phyloP scores from a whole-genome alignment of 345 rosid genomes.

The Cardamine occulta region DNA sequence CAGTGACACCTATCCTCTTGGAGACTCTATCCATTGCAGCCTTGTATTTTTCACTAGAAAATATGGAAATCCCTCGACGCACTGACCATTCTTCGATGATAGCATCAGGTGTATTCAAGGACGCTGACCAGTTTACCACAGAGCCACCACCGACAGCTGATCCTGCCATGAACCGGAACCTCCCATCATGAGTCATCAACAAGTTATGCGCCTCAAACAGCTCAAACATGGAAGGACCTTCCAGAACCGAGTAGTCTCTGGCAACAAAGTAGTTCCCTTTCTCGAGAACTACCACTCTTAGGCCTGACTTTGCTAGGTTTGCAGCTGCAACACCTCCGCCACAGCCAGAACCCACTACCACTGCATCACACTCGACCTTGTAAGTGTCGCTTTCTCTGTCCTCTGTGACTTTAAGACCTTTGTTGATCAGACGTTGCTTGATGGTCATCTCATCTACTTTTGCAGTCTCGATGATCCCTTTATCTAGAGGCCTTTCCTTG shows the following conservation, averaged over 20 bases:
- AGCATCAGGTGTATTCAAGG: slow-evolving; percentile 53
- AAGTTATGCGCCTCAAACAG: slow-evolving; percentile 54
- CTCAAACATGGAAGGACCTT: slow-evolving; percentile 69
- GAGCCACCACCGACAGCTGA: slow-evolving; percentile 75
- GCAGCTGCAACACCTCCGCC: slow-evolving; percentile 85
- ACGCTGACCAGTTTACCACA: slow-evolving; percentile 69
- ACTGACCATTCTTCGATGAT: slow-evolving; percentile 63
- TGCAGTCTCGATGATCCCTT: slow-evolving; percentile 58
- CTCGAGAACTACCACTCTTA: slow-evolving; percentile 62
- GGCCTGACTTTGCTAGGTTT: slow-evolving; percentile 65
- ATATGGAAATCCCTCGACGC: slow-evolving; percentile 51
- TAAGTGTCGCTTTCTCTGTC: slow-evolving; percentile 43
- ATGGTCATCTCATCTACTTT: slow-evolving; percentile 51
- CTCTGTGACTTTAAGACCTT: slow-evolving; percentile 58
- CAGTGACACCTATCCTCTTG: slow-evolving; percentile 60
- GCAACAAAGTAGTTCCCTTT: slow-evolving; percentile 70
- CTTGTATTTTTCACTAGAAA: slow-evolving; percentile 49
- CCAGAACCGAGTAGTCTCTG: slow-evolving; percentile 57
- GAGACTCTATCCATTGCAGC: slow-evolving; percentile 59
- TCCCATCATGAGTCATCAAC: slow-evolving; percentile 52
- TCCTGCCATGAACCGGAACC: slow-evolving; percentile 57
- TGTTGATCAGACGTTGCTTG: slow-evolving; percentile 47
- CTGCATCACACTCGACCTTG: slow-evolving; percentile 66
- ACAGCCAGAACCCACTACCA: slow-evolving; percentile 66
- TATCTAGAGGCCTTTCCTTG: slow-evolving; percentile 57